Evolutionary conservation across 2,329 filamentous ascomycete species (phyloP).

Genomic region (Trichothecium roseum): DNA sequence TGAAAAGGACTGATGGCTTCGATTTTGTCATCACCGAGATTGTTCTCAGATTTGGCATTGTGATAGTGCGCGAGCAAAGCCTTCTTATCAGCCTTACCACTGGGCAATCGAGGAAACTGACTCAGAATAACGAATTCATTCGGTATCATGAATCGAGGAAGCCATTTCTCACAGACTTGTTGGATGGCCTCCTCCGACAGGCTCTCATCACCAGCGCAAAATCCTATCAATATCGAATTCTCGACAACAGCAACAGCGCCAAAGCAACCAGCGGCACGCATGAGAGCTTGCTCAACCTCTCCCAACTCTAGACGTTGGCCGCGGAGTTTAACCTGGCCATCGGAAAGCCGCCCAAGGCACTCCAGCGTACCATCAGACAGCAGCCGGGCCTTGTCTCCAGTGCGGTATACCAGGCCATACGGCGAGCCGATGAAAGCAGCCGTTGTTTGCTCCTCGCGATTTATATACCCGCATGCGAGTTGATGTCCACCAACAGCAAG

Average conservation of each 20-base stretch:
- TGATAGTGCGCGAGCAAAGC: constrained; percentile 43
- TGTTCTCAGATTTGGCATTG: background rate
- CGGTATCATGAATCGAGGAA: constrained; percentile 78
- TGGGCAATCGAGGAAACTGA: constrained; percentile 64
- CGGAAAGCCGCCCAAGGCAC: constrained; percentile 68
- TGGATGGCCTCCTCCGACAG: constrained; percentile 33
- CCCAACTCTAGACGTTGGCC: constrained; percentile 76
- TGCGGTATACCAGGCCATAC: constrained; percentile 68
- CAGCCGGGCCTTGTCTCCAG: constrained; percentile 72
- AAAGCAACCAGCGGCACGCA: constrained; percentile 51
- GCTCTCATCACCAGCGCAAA: constrained; percentile 47
- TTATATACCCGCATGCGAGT: constrained; percentile 71
- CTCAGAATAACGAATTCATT: constrained; percentile 55
- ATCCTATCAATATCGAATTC: constrained; percentile 60
- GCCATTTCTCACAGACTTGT: constrained; percentile 57
- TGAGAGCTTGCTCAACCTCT: constrained; percentile 62
- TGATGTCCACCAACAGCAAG: constrained; percentile 74
- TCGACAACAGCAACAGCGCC: constrained; percentile 58
- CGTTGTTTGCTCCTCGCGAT: constrained; percentile 65
- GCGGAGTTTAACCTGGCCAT: constrained; percentile 77
- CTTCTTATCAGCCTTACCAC: constrained; percentile 73
- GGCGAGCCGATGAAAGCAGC: constrained; percentile 58
- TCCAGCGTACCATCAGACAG: constrained; percentile 61
- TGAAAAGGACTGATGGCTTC: background rate
- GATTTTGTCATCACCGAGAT: background rate